Evolutionary conservation across 140 eudicot species (phyloP), one percentile per base, ranked within the genome.

Genomic region (Flaveria floridana): DNA sequence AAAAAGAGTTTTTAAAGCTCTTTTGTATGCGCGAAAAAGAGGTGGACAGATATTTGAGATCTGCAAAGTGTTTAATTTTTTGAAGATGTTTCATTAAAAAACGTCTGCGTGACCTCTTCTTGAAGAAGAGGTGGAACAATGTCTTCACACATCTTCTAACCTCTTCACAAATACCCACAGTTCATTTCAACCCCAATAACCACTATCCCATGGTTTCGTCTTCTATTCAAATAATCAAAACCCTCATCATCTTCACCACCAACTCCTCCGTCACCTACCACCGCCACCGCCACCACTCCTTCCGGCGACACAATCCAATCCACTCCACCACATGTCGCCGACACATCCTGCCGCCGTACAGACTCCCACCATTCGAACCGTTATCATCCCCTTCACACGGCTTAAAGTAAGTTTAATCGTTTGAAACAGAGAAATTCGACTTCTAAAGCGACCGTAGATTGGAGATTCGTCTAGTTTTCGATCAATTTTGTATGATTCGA

Each of bases 341-440:
- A 71, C 28, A 65, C 63, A 65, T 15, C 53, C 42, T 3, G 13
- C 80, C 53, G 72, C 63, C 50, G 76, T 52, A 18, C 79, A 63
- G 70, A 50, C 83, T 57, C 89, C 81, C 15, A 73, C 86, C 10
- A 46, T 80, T 6, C 80, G 75, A 1, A 86, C 90, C 10, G 85
- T 80, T 15, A 79, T 81, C 55, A 80, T 86, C 12, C 80, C 84
- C 0, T 86, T 77, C 28, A 3, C 85, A 7, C 75, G 74, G 1
- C 90, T 86, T 50, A 62, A 86, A 80, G 90, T 86, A 68, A 70
- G 83, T 52, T 56, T 10, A 16, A 1, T 34, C 11, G 11, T 21
- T 30, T 15, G 2, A 4, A 28, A 28, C 37, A 28, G 37, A 28
- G 6, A 28, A 14, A 9, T 44, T 18, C 10, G 39, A 9, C 41